A percentile compares a stretch with the other conserved stretches of the same genome.
phyloP scores from a whole-genome alignment of 352 stramenopile genomes.

The Thalassiosira sp. region DNA sequence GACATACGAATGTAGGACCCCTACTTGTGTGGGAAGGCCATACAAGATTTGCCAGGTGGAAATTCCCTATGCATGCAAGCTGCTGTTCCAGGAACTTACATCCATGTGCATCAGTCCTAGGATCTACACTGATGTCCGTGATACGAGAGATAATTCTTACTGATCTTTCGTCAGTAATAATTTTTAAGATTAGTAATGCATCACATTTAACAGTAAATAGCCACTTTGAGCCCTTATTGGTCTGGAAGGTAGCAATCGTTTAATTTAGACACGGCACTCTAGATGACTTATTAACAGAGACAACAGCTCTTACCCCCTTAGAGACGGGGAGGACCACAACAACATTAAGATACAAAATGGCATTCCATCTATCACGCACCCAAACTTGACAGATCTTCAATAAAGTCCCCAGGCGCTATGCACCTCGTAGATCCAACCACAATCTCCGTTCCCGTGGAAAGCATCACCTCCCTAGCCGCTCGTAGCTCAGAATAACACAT shows the following conservation, averaged over 20 bases:
- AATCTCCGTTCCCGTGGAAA: constrained; percentile 68
- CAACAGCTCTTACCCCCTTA: no score
- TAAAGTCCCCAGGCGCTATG: constrained; percentile 70
- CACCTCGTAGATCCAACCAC: constrained; percentile 76
- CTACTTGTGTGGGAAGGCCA: constrained; percentile 74
- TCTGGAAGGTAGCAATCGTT: not conserved
- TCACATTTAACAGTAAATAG: constrained; percentile 6
- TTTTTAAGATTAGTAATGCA: constrained; percentile 9
- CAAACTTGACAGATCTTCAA: constrained; percentile 52
- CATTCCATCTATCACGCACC: not conserved
- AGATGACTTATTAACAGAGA: no score
- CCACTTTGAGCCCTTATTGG: no score
- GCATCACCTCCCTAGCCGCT: constrained; percentile 77
- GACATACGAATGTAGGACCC: constrained; percentile 95
- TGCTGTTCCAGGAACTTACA: constrained; percentile 99
- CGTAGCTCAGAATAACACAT: constrained; percentile 92
- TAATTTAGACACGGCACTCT: constrained; percentile 15
- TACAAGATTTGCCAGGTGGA: constrained; percentile 89
- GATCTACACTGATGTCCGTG: constrained; percentile 89
- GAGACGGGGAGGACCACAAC: no score
- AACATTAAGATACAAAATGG: not conserved
- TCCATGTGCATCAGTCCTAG: constrained; percentile 99
- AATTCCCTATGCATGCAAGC: constrained; percentile 99
- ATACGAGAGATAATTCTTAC: constrained; percentile 71
- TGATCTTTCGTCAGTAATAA: constrained; percentile 23